These are phyloP conservation scores for Lentinula boryana DNA, from an alignment of 768 basidiomycete species.

Conservation along the genomic window DNA sequence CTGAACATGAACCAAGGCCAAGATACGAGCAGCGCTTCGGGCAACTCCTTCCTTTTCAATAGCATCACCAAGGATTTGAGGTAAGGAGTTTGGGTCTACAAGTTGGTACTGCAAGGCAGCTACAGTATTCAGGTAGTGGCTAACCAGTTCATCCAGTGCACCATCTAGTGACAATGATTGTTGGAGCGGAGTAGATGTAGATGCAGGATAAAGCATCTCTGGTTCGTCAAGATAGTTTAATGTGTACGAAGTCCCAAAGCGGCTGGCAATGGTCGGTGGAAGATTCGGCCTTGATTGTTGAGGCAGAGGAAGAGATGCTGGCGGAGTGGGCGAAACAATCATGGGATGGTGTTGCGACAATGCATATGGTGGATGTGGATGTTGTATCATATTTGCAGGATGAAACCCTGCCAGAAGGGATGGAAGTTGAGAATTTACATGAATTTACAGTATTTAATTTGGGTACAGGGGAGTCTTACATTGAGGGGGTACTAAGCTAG, in stretches of 20 bases:
- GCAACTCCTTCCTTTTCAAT: constrained; percentile 42
- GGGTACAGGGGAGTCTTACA: constrained; percentile 64
- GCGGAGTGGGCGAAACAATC: neutral
- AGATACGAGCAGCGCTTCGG: constrained; percentile 53
- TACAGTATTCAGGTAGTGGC: constrained; percentile 51
- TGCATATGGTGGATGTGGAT: neutral
- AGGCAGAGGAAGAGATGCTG: neutral
- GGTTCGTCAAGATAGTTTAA: neutral
- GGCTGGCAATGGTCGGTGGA: neutral
- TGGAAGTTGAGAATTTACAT: constrained; percentile 68
- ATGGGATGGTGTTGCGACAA: neutral
- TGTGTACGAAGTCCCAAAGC: neutral
- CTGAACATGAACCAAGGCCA: constrained; percentile 53
- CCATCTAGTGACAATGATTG: neutral
- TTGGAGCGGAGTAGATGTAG: neutral
- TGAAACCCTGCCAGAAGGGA: constrained; percentile 44
- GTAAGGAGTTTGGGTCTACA: constrained; percentile 42
- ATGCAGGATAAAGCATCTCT: neutral
- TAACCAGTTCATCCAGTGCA: neutral
- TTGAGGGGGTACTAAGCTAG: constrained; percentile 51
- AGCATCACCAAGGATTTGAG: constrained; percentile 43
- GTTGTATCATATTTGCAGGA: neutral
- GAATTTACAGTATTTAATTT: constrained; percentile 58
- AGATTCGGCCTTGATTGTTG: neutral
- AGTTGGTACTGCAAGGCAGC: constrained; percentile 67